Conservation (phyloP, 2,329 filamentous ascomycete species). For the Colletotrichum siamense region DNA sequence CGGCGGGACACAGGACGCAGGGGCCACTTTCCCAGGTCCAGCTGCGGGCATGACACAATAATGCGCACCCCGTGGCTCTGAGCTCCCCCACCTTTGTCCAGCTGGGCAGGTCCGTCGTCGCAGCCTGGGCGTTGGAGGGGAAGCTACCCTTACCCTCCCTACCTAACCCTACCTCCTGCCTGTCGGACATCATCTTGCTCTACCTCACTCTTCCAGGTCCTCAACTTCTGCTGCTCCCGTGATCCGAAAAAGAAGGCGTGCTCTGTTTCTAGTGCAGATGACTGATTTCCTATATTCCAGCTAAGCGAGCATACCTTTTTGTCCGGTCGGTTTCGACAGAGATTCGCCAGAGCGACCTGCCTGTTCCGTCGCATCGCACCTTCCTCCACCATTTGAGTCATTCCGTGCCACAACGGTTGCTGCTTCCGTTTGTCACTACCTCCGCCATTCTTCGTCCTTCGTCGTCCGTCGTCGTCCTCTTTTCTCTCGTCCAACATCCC, state of each 20-base stretch:
- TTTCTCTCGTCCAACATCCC: background rate
- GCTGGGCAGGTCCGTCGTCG: background rate
- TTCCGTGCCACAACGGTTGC: background rate
- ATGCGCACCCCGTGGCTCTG: background rate
- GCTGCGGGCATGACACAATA: background rate
- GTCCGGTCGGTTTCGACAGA: background rate
- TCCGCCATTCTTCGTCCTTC: background rate
- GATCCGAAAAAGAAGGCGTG: background rate
- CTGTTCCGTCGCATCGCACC: background rate
- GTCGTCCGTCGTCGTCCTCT: background rate
- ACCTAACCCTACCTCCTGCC: background rate
- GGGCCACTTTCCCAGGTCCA: background rate
- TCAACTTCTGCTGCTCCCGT: background rate
- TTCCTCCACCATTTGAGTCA: background rate
- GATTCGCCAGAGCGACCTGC: background rate
- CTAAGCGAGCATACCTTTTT: background rate
- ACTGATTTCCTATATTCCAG: background rate
- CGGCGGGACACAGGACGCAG: constrained; percentile 12
- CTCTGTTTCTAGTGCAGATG: background rate
- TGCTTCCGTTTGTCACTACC: background rate
- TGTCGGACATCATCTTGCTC: background rate
- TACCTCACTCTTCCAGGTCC: background rate
- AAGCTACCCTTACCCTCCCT: background rate
- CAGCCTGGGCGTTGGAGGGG: background rate
- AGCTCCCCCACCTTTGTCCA: background rate